Evolutionary conservation across 1,284 basidiomycete genomes (phyloP), one percentile per base, ranked within the genome.

Genomic region (Phellinidium pouzarii): DNA sequence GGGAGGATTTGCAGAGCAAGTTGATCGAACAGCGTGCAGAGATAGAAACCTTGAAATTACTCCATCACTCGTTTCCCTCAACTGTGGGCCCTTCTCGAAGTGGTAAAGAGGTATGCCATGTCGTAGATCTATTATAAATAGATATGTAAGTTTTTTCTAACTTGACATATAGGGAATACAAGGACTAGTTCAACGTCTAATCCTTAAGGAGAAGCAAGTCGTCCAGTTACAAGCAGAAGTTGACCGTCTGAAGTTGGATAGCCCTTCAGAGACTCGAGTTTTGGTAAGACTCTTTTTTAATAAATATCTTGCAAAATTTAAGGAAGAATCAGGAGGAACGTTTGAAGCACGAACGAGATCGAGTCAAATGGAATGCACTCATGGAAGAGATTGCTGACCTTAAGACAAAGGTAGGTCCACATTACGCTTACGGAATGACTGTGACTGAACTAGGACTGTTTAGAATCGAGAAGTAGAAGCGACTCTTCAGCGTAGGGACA

Each of bases 181-280:
- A 58, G 87, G 87, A 1, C 65, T 94, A n/a, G 81, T 93, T 9
- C 88, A 91, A 62, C 80, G 88, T 6, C 71, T 94, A 5, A 78
- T 88, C 3, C 78, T 84, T 62, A 93, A 92, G 65, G 91, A 94
- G 69, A 91, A 88, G 63, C 81, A 92, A 64, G 87, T 91, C 1
- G 65, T 81, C 5, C 80, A 84, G 53, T 73, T 94, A 4, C 83
- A 85, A 63, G 74, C 77, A 2, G 87, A 92, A 60, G 66, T 93
- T 6, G 87, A 87, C 57, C 74, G 76, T 26, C 67, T 80, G 53
- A 79, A 77, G 56, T 68, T 72, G 2, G 76, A 79, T 61, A 79
- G 78, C 64, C 78, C 78, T 1, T 64, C 60, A 6, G 83, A 87
- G 49, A 65, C 66, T 3, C 69, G 76, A 29, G 82, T 86, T 58